Evolutionary conservation across 108 stramenopile genomes (phyloP).

Genomic region (Nitzschia sp.): DNA sequence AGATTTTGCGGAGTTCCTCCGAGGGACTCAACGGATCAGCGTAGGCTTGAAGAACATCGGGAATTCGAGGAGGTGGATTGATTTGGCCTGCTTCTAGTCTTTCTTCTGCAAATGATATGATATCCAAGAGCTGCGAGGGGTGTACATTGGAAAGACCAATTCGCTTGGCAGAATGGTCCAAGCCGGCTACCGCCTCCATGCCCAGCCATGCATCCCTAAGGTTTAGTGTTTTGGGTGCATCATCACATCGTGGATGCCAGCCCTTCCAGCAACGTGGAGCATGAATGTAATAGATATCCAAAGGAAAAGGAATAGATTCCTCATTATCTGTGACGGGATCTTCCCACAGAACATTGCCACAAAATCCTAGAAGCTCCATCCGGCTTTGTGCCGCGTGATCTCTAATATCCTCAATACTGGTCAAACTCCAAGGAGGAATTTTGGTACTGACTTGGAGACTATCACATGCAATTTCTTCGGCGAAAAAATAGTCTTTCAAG

Average conservation of each 20-base stretch:
- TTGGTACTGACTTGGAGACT: constrained; percentile 46
- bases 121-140: constrained; percentile 38
- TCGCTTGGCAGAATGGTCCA: constrained; percentile 42
- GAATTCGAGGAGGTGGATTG: constrained; percentile 42
- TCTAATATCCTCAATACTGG: constrained; percentile 41
- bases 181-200: constrained; percentile 48
- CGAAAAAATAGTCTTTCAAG: constrained; percentile 28
- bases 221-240: constrained; percentile 31
- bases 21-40: constrained; percentile 49
- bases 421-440: constrained; percentile 56
- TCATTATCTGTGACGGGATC: not conserved
- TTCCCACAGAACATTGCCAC: constrained; percentile 22
- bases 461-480: constrained; percentile 2
- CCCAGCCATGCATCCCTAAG: constrained; percentile 49
- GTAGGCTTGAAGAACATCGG: constrained; percentile 55
- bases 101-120: constrained; percentile 37
- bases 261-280: constrained; percentile 47
- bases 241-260: constrained; percentile 54
- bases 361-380: constrained; percentile 45
- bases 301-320: constrained; percentile 15
- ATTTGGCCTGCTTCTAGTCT: constrained; percentile 21
- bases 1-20: constrained; percentile 38
- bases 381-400: constrained; percentile 35
- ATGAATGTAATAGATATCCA: constrained; percentile 60
- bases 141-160: constrained; percentile 54